These are phyloP conservation scores for Wickerhamiella nectarea DNA, from an alignment of 805 yeast species.

Conservation along the genomic window DNA sequence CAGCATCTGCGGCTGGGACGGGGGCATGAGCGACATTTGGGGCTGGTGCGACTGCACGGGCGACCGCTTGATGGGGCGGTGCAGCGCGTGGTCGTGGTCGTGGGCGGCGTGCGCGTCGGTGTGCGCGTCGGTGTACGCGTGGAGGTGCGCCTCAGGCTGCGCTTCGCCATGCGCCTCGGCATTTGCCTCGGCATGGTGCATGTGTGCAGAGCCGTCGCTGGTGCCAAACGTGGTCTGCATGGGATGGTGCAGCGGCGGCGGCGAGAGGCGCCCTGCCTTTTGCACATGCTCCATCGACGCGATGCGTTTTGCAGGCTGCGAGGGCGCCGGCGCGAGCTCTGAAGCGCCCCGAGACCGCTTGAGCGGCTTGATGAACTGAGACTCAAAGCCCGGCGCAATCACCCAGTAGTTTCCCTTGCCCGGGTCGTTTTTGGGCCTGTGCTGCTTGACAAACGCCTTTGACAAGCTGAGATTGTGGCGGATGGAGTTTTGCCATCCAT, in stretches of 20 bases:
- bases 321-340: neutral
- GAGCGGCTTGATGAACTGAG: slow-evolving; percentile 50
- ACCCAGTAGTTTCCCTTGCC: slow-evolving; percentile 82
- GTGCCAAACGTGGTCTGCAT: too few species aligned
- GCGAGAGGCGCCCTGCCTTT: neutral
- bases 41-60: neutral
- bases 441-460: slow-evolving; percentile 84
- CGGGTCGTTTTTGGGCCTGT: slow-evolving; percentile 53
- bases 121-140: too few species aligned
- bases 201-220: too few species aligned
- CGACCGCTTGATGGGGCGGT: too few species aligned
- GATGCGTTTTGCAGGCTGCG: slow-evolving; percentile 4
- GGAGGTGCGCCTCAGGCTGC: too few species aligned
- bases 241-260: too few species aligned
- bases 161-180: too few species aligned
- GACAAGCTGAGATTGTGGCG: slow-evolving; percentile 87
- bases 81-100: too few species aligned
- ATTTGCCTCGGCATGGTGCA: too few species aligned
- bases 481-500: slow-evolving; percentile 96
- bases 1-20: neutral
- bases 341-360: slow-evolving; percentile 1
- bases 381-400: slow-evolving; percentile 69
- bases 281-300: slow-evolving; percentile 8
- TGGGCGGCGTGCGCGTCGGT: too few species aligned
- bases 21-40: neutral